These are phyloP conservation scores for Ceratopteris richardii DNA, from an alignment of 75 land plant genomes.

Conservation along the genomic window DNA sequence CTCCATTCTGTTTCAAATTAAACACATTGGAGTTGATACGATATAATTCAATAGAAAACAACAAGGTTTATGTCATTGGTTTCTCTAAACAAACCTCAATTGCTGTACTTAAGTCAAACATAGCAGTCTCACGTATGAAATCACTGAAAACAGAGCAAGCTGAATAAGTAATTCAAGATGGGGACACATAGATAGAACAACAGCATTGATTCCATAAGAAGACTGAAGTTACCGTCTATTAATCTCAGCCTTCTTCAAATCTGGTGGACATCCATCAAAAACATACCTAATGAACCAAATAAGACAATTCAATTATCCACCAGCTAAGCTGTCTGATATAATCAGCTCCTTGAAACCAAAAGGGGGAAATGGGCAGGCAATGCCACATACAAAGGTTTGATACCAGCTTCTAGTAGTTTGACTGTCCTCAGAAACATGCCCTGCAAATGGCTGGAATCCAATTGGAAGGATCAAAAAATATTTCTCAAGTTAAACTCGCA, in stretches of 20 bases:
- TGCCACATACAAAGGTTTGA: constrained; percentile 22
- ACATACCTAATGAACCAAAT: constrained; percentile 57
- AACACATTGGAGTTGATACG: neutral
- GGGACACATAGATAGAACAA: no score
- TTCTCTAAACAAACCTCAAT: constrained; percentile 40
- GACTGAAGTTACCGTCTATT: constrained; percentile 46
- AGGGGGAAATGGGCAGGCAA: no score
- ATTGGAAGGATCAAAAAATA: neutral
- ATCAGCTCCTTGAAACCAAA: no score
- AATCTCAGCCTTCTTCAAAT: constrained; percentile 85
- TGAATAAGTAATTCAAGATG: neutral
- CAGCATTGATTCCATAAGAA: neutral
- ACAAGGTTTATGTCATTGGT: neutral
- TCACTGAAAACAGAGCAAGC: constrained; percentile 25
- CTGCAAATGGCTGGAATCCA: constrained; percentile 25
- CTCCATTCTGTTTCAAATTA: constrained; percentile 45
- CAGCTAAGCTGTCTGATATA: neutral
- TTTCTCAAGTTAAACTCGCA: no score
- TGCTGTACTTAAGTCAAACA: constrained; percentile 59
- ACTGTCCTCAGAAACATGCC: constrained; percentile 22
- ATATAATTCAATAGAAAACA: neutral
- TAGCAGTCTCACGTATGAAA: constrained; percentile 81
- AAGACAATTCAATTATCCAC: neutral
- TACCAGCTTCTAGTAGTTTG: constrained; percentile 21
- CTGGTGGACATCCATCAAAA: constrained; percentile 94